phyloP scores from a whole-genome alignment of 2,329 filamentous ascomycete species.

The Colletotrichum sp. region DNA sequence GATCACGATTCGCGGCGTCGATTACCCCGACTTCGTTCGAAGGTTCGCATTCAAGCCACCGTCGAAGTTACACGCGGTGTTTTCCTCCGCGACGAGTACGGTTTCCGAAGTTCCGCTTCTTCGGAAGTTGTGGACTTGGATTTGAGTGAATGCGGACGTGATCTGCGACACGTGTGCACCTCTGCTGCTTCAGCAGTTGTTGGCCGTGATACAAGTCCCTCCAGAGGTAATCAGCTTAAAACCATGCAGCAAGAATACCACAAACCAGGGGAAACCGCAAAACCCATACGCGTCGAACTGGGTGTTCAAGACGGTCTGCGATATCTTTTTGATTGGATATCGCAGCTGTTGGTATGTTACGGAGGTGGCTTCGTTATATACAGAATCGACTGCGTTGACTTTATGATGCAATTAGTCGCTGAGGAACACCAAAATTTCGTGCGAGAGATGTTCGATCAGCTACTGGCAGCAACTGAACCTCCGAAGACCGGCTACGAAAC shows the following conservation, averaged over 20 bases:
- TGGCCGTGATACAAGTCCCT: neutral
- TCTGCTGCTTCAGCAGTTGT: neutral
- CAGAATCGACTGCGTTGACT: neutral
- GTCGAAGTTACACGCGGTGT: neutral
- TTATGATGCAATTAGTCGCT: accelerated
- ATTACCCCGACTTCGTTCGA: neutral
- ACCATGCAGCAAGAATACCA: too few species aligned
- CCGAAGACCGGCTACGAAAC: neutral
- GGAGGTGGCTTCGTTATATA: accelerated
- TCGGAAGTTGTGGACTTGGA: neutral
- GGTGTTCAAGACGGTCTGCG: neutral
- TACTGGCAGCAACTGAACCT: neutral
- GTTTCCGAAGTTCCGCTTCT: accelerated
- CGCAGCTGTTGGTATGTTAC: neutral
- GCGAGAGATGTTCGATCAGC: neutral
- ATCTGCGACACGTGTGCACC: accelerated
- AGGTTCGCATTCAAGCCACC: neutral
- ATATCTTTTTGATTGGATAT: neutral
- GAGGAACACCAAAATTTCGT: neutral
- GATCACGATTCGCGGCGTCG: neutral
- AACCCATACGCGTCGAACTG: neutral
- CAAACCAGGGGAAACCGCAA: too few species aligned
- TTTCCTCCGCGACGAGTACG: neutral
- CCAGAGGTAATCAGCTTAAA: neutral
- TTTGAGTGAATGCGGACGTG: neutral